These are phyloP conservation scores for Bimuria novae-zelandiae DNA, from an alignment of 2,329 filamentous ascomycete species.

Conservation along the genomic window DNA sequence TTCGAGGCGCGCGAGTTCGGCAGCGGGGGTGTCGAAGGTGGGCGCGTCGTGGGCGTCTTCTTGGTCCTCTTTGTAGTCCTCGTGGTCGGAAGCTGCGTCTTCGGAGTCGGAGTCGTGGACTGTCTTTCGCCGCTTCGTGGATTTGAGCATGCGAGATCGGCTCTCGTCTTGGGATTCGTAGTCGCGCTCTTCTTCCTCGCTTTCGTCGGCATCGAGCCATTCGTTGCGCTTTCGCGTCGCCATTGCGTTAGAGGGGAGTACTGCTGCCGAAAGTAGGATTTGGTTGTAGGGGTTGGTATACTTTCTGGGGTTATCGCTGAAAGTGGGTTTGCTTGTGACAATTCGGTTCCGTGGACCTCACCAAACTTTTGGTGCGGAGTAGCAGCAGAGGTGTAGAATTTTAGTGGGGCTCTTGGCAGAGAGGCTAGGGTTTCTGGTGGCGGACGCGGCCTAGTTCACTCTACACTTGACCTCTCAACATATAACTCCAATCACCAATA, in stretches of 20 bases:
- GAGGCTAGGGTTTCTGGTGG: constrained; percentile 11
- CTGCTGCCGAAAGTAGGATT: neutral
- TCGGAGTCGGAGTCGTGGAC: constrained; percentile 47
- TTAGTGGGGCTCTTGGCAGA: constrained; percentile 24
- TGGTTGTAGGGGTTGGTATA: no score
- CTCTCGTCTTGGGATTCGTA: constrained; percentile 72
- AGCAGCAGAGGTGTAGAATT: neutral
- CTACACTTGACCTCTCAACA: neutral
- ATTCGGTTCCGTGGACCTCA: neutral
- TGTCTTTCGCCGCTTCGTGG: constrained; percentile 67
- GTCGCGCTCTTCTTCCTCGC: constrained; percentile 52
- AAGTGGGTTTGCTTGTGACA: no score
- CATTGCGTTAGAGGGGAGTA: constrained; percentile 54
- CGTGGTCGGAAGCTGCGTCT: constrained; percentile 30
- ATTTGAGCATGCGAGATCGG: constrained; percentile 62
- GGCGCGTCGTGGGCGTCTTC: constrained; percentile 21
- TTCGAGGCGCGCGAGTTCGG: constrained; percentile 39
- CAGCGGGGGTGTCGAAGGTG: constrained; percentile 20
- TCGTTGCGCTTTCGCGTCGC: constrained; percentile 71
- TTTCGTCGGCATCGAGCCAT: constrained; percentile 62
- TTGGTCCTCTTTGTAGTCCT: constrained; percentile 22
- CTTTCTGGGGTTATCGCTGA: no score
- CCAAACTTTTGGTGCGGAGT: constrained; percentile 5
- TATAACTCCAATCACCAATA: neutral
- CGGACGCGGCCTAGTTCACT: neutral